Conservation (phyloP, 495 filamentous ascomycete species). For the Sordaria brevicollis region DNA sequence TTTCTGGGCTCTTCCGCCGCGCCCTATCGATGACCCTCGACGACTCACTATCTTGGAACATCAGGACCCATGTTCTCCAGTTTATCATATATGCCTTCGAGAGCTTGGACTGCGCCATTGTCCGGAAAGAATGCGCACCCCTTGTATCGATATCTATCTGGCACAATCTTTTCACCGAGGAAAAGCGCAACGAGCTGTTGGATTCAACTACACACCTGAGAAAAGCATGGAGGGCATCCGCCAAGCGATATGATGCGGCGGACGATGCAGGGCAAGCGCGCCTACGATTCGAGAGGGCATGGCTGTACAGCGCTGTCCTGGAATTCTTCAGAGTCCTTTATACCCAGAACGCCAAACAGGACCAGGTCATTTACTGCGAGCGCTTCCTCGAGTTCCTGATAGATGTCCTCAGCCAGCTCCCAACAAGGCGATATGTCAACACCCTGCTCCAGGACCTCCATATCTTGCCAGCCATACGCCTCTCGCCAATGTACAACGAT, state of each 20-base stretch:
- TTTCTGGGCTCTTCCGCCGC: constrained; percentile 84
- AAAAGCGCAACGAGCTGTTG: constrained; percentile 55
- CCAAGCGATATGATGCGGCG: constrained; percentile 77
- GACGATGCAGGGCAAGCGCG: constrained; percentile 70
- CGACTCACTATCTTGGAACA: constrained; percentile 52
- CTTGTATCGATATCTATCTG: constrained; percentile 91
- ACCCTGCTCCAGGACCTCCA: constrained; percentile 85
- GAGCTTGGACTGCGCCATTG: constrained; percentile 78
- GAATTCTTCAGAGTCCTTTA: constrained; percentile 74
- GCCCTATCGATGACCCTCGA: constrained; percentile 85
- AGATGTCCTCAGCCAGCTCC: constrained; percentile 86
- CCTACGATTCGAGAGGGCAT: constrained; percentile 83
- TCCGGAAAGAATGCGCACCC: constrained; percentile 92
- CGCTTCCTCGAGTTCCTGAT: constrained; percentile 83
- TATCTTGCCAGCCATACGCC: constrained; percentile 65
- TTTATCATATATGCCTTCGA: constrained; percentile 90
- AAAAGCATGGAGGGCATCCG: constrained; percentile 85
- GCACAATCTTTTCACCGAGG: constrained; percentile 74
- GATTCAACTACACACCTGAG: constrained; percentile 57
- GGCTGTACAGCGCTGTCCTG: constrained; percentile 79
- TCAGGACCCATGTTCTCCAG: constrained; percentile 69
- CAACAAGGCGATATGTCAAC: constrained; percentile 90
- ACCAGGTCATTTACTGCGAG: constrained; percentile 78
- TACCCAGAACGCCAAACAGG: constrained; percentile 34
- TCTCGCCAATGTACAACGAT: constrained; percentile 68